A percentile compares a stretch with the other conserved stretches of the same genome.
Evolutionary conservation across 768 basidiomycete species (phyloP).

Genomic region (Pluteus cervinus): DNA sequence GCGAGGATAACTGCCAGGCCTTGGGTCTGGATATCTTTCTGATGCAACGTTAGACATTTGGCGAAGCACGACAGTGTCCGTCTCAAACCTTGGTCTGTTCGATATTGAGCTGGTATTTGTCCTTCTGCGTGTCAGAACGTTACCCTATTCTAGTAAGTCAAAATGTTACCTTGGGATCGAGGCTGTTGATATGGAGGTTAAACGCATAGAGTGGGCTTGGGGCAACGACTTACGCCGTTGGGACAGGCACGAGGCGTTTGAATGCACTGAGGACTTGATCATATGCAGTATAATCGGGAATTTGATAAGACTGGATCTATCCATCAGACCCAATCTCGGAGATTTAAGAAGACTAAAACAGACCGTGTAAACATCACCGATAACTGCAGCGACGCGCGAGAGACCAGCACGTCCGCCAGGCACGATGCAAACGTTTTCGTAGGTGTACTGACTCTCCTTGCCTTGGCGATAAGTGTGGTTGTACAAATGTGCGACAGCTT

Average conservation of each 20-base stretch:
- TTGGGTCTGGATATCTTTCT: conserved; percentile 79
- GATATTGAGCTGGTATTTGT: conserved; percentile 73
- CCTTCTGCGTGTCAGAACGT: conserved; percentile 20
- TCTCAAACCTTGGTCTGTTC: conserved; percentile 64
- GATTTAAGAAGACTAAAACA: conserved; percentile 12
- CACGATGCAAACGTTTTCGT: conserved; percentile 91
- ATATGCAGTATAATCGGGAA: conserved; percentile 90
- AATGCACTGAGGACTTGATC: conserved; percentile 83
- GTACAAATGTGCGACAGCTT: conserved; percentile 87
- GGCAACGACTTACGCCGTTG: conserved; percentile 61
- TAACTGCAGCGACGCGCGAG: conserved; percentile 86
- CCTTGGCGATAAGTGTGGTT: conserved; percentile 82
- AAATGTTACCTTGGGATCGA: conserved; percentile 31
- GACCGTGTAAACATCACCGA: conserved; percentile 85
- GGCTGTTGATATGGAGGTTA: conserved; percentile 19
- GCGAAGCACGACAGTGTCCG: neutral
- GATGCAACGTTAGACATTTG: conserved; percentile 29
- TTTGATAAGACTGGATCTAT: conserved; percentile 65
- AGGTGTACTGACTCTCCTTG: conserved; percentile 81
- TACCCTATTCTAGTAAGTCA: neutral
- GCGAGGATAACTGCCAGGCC: conserved; percentile 82
- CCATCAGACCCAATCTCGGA: conserved; percentile 4
- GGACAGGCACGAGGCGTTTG: conserved; percentile 85
- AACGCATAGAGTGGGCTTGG: neutral
- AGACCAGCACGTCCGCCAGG: conserved; percentile 90